A percentile compares a stretch with the other conserved stretches of the same genome.
Evolutionary conservation across 345 rosid genomes (phyloP).

Genomic region (Xanthoceras sorbifolium): DNA sequence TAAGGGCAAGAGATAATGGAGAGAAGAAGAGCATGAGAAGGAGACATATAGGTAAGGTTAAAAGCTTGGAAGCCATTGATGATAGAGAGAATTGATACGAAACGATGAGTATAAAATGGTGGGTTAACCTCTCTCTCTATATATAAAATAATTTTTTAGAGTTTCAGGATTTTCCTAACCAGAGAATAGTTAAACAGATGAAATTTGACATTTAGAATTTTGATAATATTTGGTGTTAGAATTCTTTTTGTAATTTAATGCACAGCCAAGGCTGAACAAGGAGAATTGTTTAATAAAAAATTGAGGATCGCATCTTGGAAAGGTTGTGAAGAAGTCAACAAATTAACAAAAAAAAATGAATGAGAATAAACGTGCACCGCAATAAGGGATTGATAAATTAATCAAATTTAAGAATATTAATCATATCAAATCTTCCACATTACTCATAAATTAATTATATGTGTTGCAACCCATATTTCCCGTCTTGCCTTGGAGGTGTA

Average conservation of each 20-base stretch:
- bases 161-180: no score
- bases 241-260: no score
- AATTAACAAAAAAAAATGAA: no score
- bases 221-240: no score
- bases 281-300: not conserved
- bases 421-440: not conserved
- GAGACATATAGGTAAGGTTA: not conserved
- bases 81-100: not conserved
- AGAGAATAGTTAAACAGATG: no score
- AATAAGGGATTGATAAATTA: not conserved
- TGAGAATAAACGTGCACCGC: constrained; percentile 17
- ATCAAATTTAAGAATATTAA: not conserved
- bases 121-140: not conserved
- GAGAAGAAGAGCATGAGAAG: constrained; percentile 20
- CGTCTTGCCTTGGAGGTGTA: not conserved
- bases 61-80: constrained; percentile 24
- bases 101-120: not conserved
- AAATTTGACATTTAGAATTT: not conserved
- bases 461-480: not conserved
- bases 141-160: not conserved
- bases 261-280: not conserved
- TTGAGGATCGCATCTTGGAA: constrained; percentile 9
- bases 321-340: not conserved
- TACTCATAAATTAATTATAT: no score
- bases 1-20: constrained; percentile 21